phyloP scores from a whole-genome alignment of 768 basidiomycete genomes.

The Leccinum imitatum region DNA sequence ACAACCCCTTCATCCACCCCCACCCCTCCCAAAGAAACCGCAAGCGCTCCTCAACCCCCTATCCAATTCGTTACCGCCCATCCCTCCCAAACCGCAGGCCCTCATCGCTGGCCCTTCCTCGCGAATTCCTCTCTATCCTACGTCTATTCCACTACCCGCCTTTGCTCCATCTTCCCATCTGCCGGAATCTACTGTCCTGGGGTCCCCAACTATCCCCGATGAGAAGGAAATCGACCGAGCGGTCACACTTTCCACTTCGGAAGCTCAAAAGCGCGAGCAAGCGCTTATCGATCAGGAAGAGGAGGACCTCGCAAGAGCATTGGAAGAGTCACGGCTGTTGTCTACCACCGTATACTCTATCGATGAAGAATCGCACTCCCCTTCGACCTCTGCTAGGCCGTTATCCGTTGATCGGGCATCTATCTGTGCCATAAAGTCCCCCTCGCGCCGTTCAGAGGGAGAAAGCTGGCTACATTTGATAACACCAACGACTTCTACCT shows the following conservation, averaged over 20 bases:
- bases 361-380: conserved; percentile 7
- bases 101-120: conserved; percentile 13
- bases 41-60: conserved; percentile 28
- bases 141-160: conserved; percentile 27
- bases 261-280: conserved; percentile 33
- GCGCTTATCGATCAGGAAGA: conserved; percentile 47
- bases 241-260: conserved; percentile 45
- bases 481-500: conserved; percentile 27
- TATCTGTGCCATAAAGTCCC: conserved; percentile 13
- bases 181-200: conserved; percentile 3
- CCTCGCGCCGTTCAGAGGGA: conserved; percentile 23
- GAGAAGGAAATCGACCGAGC: conserved; percentile 49
- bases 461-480: conserved; percentile 34
- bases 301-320: conserved; percentile 61
- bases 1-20: no score
- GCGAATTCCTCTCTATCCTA: conserved; percentile 35
- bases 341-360: conserved; percentile 12
- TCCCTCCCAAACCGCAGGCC: conserved; percentile 41
- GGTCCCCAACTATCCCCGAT: conserved; percentile 30
- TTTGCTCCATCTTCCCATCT: conserved; percentile 9
- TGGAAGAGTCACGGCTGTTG: conserved; percentile 51
- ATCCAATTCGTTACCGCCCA: conserved; percentile 37
- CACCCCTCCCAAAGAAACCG: conserved; percentile 34
- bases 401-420: conserved; percentile 18
- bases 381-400: conserved; percentile 7